These are phyloP conservation scores for Plasmodium sp. DNA, from an alignment of 169 alveolate genomes.

Conservation along the genomic window DNA sequence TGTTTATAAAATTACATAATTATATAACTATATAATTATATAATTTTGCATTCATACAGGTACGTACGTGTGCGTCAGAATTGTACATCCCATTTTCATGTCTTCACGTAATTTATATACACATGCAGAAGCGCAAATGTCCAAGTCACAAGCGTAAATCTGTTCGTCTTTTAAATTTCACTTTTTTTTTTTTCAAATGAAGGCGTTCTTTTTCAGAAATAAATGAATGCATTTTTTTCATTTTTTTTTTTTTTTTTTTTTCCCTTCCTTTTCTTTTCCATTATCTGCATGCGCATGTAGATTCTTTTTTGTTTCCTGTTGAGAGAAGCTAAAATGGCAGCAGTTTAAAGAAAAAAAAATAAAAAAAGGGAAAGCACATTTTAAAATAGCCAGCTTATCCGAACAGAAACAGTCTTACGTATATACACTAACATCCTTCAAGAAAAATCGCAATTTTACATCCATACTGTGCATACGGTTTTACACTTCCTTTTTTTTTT, in stretches of 20 bases:
- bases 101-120: neutral
- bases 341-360: neutral
- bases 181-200: neutral
- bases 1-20: neutral
- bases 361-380: neutral
- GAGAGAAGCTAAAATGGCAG: neutral
- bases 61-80: neutral
- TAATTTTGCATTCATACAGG: neutral
- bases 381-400: neutral
- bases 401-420: neutral
- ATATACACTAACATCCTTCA: neutral
- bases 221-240: neutral
- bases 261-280: neutral
- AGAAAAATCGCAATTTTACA: neutral
- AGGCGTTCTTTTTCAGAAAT: neutral
- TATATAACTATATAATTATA: neutral
- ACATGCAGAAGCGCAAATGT: neutral
- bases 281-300: slow-evolving; percentile 29
- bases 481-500: neutral
- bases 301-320: slow-evolving; percentile 4
- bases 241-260: neutral
- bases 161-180: neutral
- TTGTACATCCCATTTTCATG: neutral
- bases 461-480: neutral
- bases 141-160: neutral